Evolutionary conservation across 352 stramenopile species (phyloP), one percentile per base, ranked within the genome.

Genomic region (Elongisporangium senticosum): DNA sequence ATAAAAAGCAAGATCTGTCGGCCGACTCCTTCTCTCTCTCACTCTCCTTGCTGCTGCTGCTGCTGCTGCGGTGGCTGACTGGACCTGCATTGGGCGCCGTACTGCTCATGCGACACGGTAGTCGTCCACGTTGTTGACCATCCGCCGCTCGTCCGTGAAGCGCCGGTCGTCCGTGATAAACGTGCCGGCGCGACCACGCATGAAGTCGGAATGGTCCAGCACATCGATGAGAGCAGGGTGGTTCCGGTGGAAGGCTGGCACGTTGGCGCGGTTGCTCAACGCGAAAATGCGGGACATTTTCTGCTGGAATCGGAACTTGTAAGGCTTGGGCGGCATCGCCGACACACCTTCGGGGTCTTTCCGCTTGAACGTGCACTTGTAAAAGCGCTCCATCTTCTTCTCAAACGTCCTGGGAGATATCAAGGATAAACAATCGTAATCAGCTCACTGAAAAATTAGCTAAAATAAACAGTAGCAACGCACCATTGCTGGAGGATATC

Each of bases 261-360:
- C 71, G 58, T 93, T 87, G 0, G 71, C 68, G 21, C 84, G 81
- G 33, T 64, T 77, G 43, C 71, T 79, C 39, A 95, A 65, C 17
- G 80, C 84, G 54, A 96, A 96, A 56, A 96, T 92, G 56, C 86
- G 84, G 22, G 80, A 93, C 86, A 94, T 94, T 50, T 93, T 93
- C 61, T 96, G 84, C 71, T 96, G 86, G 65, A 97, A 97, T 2
- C 89, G 87, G 64, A 94, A 90, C 68, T 93, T 94, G 67, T 97
- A 97, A 24, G 85, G 83, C 69, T 95, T 93, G 5, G 89, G 87
- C 10, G 87, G 83, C 66, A 95, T 79, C 15, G 89, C 89, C 2
- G 84, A 95, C 49, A 97, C 82, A 17, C 89, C 89, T 54, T 95
- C 84, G 0, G 83, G 72, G 62, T 96, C 86, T 65, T 94, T 94